These are phyloP conservation scores for Moesziomyces globuligerus DNA, from an alignment of 1,284 basidiomycete genomes.

Conservation along the genomic window DNA sequence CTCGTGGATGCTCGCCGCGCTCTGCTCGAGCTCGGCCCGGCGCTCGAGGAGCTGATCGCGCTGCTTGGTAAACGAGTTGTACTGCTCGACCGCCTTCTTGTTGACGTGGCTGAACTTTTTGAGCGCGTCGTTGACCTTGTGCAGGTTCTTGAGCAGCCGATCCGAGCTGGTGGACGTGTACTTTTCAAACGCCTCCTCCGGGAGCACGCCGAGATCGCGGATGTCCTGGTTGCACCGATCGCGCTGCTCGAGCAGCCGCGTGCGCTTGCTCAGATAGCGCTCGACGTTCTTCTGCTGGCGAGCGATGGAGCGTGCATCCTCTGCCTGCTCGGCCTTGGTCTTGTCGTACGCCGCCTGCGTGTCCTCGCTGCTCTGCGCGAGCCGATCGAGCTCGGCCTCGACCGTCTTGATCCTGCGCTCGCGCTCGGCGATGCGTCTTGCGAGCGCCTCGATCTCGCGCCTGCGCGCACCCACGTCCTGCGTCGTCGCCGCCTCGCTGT, in stretches of 20 bases:
- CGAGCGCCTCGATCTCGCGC: conserved; percentile 36
- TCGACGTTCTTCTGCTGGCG: conserved; percentile 94
- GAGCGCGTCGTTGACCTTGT: conserved; percentile 86
- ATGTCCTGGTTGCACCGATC: conserved; percentile 94
- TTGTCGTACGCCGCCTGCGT: conserved; percentile 77
- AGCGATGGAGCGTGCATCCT: conserved; percentile 84
- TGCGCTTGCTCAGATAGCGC: conserved; percentile 88
- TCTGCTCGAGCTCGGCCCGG: conserved; percentile 87
- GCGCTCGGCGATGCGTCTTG: conserved; percentile 71
- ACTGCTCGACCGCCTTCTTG: conserved; percentile 99
- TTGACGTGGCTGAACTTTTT: conserved; percentile 98
- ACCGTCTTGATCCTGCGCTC: conserved; percentile 55
- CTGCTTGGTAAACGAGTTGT: conserved; percentile 96
- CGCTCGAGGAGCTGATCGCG: conserved; percentile 88
- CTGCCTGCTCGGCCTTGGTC: conserved; percentile 81
- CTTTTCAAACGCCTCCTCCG: conserved; percentile 96
- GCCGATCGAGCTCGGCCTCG: conserved; percentile 72
- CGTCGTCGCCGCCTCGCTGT: conserved; percentile 78
- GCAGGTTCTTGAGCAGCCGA: conserved; percentile 88
- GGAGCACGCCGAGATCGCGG: conserved; percentile 92
- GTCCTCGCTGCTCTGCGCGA: conserved; percentile 76
- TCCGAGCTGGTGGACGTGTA: conserved; percentile 84
- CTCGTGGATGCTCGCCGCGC: conserved; percentile 87
- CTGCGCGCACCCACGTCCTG: conserved; percentile 76
- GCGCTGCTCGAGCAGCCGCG: conserved; percentile 82